Evolutionary conservation across 768 basidiomycete species (phyloP), one percentile per base, ranked within the genome.

Genomic region (Kwoniella mangroviensis): DNA sequence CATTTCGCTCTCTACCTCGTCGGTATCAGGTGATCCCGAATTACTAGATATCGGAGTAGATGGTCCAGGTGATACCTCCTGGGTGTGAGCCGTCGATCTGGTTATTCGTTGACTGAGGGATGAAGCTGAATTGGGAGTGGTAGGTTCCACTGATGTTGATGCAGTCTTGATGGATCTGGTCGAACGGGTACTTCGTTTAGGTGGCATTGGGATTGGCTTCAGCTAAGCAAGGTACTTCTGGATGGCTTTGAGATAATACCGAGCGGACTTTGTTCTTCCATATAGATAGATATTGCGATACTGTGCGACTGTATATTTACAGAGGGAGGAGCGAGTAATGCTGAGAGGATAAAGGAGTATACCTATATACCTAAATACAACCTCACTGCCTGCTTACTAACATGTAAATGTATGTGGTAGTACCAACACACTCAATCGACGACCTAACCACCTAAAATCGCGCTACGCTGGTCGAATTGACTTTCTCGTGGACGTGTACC

Each of bases 101-200:
- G 67, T 68, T 26, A 69, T 42, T 15, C 68, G 61, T 49, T 57
- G 40, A 6, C 54, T 63, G 4, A 69, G 34, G 0, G 61, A 22
- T 9, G 54, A n/a, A 53, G 49, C 49, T 26, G 65, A 41, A 19
- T 22, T 59, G 7, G 56, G 45, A 42, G 21, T 61, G 1, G 53
- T 43, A 17, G 51, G 26, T 53, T 24, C 10, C 3, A 42, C 26
- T 28, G 68, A 53, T 19, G 65, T 59, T 1, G 68, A 34, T 2
- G 41, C 55, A 19, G 72, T 26, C 1, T 24, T 52, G 65, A 57
- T 45, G 43, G 69, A 41, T 58, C 15, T 54, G 11, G 63, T 24
- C 11, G 57, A 70, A 34, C 62, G 26, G 4, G 59, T 53, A 49
- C 43, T 59, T 26, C 54, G 72, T 67, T 73, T 68, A 3, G 54